Evolutionary conservation across 2,329 filamentous ascomycete species (phyloP), one percentile per base, ranked within the genome.

Genomic region (Epichloe uncinata): DNA sequence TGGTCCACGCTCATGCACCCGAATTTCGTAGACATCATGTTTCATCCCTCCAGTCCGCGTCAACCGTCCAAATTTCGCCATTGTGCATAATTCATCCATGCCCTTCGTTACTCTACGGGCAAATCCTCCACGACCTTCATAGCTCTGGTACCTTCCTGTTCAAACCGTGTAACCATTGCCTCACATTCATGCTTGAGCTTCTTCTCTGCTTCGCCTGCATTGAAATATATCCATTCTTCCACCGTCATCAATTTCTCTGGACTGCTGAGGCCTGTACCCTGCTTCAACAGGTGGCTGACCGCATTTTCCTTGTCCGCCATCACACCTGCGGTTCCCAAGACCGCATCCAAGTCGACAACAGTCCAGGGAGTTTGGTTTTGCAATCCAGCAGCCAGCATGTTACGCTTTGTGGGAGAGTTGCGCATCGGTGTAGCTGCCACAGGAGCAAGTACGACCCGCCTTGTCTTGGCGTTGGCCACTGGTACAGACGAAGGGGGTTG

Each of bases 211-310:
- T 83, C 74, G 53, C 77, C 76, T 0, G 93, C 93, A 57, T 93
- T 90, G 66, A 83, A 78, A 51, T 82, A 73, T 38, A 98, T 85
- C 88, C 91, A 98, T 65, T 96, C 82, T 64, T 95, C 88, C 0
- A 97, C 87, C 5, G 82, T 91, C 90, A 98, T 95, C 37, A 77
- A 73, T 71, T 85, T 89, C 70, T 97, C 93, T 0, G 82, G 78
- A 48, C 77, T 85, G 2, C 78, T 84, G 48, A 98, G 68, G 13
- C 77, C 77, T 0, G 73, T 73, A 12, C 78, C 80, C 38, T 74
- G 71, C 50, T 70, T 72, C 15, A 83, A 63, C 26, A 79, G 68
- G 9, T 68, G 66, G 16, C 69, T 69, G 2, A 70, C 69, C 0
- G 67, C 65, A 50, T 78, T 81, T 56, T 82, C 75, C 59, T 75